phyloP scores from a whole-genome alignment of 2,329 filamentous ascomycete species.

The Fusarium burgessii region DNA sequence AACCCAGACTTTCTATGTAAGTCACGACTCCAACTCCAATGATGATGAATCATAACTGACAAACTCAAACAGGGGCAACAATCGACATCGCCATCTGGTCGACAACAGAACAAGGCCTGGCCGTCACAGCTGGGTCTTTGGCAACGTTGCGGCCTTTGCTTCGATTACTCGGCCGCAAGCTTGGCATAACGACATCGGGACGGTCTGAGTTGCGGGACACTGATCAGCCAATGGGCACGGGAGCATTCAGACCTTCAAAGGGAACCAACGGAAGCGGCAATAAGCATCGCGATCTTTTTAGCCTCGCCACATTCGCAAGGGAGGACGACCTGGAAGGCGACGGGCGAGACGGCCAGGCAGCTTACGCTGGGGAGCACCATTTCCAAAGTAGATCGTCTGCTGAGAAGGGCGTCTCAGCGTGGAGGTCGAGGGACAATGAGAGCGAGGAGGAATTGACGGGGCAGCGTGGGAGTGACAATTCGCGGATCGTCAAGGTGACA shows the following conservation, averaged over 20 bases:
- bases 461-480: conserved; percentile 1
- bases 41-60: conserved; percentile 12
- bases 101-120: conserved; percentile 60
- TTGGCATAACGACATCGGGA: conserved; percentile 47
- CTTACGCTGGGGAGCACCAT: conserved; percentile 36
- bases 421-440: conserved; percentile 33
- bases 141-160: conserved; percentile 61
- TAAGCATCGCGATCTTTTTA: conserved; percentile 42
- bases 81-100: conserved; percentile 62
- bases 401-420: conserved; percentile 31
- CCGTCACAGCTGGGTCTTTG: conserved; percentile 61
- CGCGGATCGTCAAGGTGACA: conserved; percentile 34
- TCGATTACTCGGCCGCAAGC: conserved; percentile 49
- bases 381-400: conserved; percentile 17
- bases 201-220: conserved; percentile 37
- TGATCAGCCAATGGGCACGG: conserved; percentile 23
- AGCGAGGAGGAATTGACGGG: conserved; percentile 41
- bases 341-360: conserved; percentile 36
- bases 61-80: conserved; percentile 49
- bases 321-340: conserved; percentile 40
- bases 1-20: conserved; percentile 59
- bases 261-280: conserved; percentile 19
- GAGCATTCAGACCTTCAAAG: conserved; percentile 13
- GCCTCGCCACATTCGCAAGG: conserved; percentile 47
- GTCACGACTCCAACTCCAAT: conserved; percentile 21